phyloP scores from a whole-genome alignment of 2,329 filamentous ascomycete genomes.

The Penicillium sp. region DNA sequence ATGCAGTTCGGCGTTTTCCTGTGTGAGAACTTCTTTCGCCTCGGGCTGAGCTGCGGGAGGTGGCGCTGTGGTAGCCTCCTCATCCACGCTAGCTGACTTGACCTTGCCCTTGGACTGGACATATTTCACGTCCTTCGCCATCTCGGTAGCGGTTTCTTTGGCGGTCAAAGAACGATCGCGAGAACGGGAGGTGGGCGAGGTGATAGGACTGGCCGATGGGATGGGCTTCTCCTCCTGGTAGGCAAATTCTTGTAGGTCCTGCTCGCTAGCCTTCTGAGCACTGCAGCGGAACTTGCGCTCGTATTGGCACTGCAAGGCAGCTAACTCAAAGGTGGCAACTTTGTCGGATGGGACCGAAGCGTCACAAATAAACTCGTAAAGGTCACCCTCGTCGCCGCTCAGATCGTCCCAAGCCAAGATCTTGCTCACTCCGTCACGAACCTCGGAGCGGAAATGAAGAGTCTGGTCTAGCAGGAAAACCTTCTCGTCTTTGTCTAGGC shows the following conservation, averaged over 20 bases:
- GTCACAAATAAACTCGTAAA: constrained; percentile 99
- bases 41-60: constrained; percentile 64
- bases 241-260: constrained; percentile 78
- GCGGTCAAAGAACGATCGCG: constrained; percentile 36
- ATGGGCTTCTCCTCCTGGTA: constrained; percentile 66
- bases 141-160: constrained; percentile 43
- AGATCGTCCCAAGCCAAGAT: constrained; percentile 93
- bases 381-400: constrained; percentile 86
- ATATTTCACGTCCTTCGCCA: constrained; percentile 47
- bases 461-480: constrained; percentile 92
- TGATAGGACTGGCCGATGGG: constrained; percentile 58
- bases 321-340: constrained; percentile 75
- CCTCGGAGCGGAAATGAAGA: constrained; percentile 81
- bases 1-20: constrained; percentile 81
- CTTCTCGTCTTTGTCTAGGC: constrained; percentile 95
- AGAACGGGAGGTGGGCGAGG: constrained; percentile 47
- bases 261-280: constrained; percentile 74
- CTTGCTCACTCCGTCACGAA: constrained; percentile 75
- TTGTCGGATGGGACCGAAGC: constrained; percentile 66
- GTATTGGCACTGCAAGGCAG: constrained; percentile 92
- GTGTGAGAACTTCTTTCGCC: constrained; percentile 68
- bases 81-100: constrained; percentile 38
- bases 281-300: constrained; percentile 88
- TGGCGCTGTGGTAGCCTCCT: constrained; percentile 58
- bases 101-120: constrained; percentile 43